Evolutionary conservation across 78 protist genomes (phyloP), one percentile per base, ranked within the genome.

Genomic region (Dictyostelium intermedium): DNA sequence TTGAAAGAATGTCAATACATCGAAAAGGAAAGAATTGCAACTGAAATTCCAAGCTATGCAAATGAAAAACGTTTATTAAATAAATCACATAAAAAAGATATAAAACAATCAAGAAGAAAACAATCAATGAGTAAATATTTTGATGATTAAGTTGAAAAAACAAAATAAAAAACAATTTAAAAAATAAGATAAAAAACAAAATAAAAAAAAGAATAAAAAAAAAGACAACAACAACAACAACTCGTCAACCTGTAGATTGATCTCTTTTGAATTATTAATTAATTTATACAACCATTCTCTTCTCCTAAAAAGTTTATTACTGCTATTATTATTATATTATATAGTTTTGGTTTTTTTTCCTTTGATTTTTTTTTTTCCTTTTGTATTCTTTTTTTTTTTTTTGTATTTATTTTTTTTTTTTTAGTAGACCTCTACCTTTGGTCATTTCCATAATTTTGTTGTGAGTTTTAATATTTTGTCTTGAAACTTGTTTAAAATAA

Each of bases 371-470:
- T 5, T 63, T 72, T 32, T 35, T 30, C 6, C 30, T 30, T 37
- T 32, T 37, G 9, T 10, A 3, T 77, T 41, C 35, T 41, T 39
- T 43, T 76, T 18, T 18, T 16, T 34, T 20, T 77, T 39, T 77
- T 35, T 11, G 8, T 34, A 16, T 18, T 32, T 34, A 35, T 34
- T 32, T 73, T 34, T 27, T 73, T 34, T 73, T n/a, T 41, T 23
- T 78, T 87, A 79, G 79, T 30, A 87, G 43, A 79, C 93, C 93
- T 45, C 83, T 87, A 78, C 93, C 93, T 79, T 79, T 79, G 7
- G 93, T 87, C 50, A 82, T 66, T 27, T 27, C 43, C 93, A 87
- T 87, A 43, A 87, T 87, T 27, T 60, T 37, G 11, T 87, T 87
- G 61, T 66, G 78, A 56, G 76, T 20, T 69, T 89, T 89, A 50